A percentile compares a stretch with the other conserved stretches of the same genome.
phyloP scores from a whole-genome alignment of 805 yeast species.

The Cephaloascus fragrans region DNA sequence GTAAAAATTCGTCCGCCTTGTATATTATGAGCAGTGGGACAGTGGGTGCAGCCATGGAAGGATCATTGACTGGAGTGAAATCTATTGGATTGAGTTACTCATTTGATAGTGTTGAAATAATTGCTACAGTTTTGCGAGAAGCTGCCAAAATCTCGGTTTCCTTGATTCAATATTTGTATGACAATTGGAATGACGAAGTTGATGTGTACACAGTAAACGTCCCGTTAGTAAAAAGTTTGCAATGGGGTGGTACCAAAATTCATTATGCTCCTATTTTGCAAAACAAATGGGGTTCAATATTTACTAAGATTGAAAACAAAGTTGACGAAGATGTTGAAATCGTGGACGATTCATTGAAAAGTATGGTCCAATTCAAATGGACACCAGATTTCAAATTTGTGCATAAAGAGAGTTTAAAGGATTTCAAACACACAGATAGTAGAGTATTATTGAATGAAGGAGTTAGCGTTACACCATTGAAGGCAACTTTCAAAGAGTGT shows the following conservation, averaged over 20 bases:
- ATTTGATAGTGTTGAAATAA: slow-evolving; percentile 46
- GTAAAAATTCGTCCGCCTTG: slow-evolving; percentile 83
- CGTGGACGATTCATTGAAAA: slow-evolving; percentile 22
- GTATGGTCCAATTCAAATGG: slow-evolving; percentile 60
- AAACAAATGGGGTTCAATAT: slow-evolving; percentile 72
- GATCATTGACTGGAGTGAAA: slow-evolving; percentile 59
- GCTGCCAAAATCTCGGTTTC: slow-evolving; percentile 65
- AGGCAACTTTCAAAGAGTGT: slow-evolving; percentile 59
- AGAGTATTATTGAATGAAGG: slow-evolving; percentile 56
- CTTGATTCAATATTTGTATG: slow-evolving; percentile 48
- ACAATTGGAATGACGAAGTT: slow-evolving; percentile 44
- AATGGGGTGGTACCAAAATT: slow-evolving; percentile 48
- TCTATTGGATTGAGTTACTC: slow-evolving; percentile 83
- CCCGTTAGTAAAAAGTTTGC: slow-evolving; percentile 54
- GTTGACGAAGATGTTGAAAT: slow-evolving; percentile 5
- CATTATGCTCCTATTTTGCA: slow-evolving; percentile 70
- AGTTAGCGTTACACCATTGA: slow-evolving; percentile 59
- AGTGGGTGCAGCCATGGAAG: slow-evolving; percentile 95
- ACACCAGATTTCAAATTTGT: slow-evolving; percentile 69
- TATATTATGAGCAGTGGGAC: slow-evolving; percentile 91
- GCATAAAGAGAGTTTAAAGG: slow-evolving; percentile 36
- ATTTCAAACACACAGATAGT: slow-evolving; percentile 51
- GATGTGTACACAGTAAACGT: slow-evolving; percentile 81
- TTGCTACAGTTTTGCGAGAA: slow-evolving; percentile 37
- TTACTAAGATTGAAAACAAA: slow-evolving; percentile 13